These are phyloP conservation scores for Anthracocystis setariae DNA, from an alignment of 1,284 basidiomycete species.

Conservation along the genomic window DNA sequence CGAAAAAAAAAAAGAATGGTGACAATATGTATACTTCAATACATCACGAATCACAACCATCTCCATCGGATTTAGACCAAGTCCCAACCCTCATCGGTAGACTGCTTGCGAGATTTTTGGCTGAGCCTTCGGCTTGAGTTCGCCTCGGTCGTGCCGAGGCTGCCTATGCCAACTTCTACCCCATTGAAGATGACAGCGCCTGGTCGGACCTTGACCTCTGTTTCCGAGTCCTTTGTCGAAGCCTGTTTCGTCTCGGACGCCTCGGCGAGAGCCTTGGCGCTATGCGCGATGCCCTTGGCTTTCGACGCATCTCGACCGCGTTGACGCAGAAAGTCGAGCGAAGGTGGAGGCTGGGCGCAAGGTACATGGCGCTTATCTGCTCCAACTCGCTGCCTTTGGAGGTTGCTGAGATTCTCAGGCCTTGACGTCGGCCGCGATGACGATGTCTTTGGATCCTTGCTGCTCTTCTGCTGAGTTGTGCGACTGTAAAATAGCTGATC, in stretches of 20 bases:
- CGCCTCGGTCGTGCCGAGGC: conserved; percentile 5
- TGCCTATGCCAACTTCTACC: conserved; percentile 42
- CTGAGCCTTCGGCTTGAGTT: conserved; percentile 2
- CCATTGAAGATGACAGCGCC: conserved; percentile 51
- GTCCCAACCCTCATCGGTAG: conserved; percentile 35
- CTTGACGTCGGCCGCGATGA: neutral
- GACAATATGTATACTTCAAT: no score
- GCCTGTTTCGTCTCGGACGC: neutral
- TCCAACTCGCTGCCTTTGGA: conserved; percentile 16
- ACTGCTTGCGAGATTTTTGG: conserved; percentile 19
- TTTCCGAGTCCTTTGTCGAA: neutral
- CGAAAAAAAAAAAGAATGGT: no score
- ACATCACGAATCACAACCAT: no score
- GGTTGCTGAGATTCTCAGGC: conserved; percentile 4
- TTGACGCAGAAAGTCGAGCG: conserved; percentile 43
- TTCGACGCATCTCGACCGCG: conserved; percentile 34
- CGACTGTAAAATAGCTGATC: neutral
- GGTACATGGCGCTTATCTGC: conserved; percentile 1
- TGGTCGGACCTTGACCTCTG: conserved; percentile 20
- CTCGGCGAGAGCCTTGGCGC: neutral
- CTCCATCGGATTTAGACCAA: conserved; percentile 10
- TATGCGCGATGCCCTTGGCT: neutral
- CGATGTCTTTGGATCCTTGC: neutral
- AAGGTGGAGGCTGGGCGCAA: conserved; percentile 20
- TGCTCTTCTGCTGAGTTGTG: neutral